Percentiles rank a stretch among this genome's conserved stretches.
Conservation (phyloP, 768 basidiomycete genomes). For the Pleurotus tuber-regium region DNA sequence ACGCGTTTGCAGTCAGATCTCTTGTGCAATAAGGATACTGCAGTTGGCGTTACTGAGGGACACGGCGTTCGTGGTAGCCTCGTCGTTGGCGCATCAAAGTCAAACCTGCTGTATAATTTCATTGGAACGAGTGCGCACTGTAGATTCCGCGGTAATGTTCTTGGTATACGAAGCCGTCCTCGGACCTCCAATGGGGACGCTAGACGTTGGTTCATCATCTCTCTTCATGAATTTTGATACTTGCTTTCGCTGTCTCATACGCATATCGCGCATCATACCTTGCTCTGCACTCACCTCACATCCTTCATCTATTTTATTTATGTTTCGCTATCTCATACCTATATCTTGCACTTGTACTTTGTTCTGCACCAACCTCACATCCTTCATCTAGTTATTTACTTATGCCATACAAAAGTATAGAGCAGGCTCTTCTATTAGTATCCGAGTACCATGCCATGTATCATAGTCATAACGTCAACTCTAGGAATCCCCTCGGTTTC, state of each 20-base stretch:
- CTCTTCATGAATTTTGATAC: background rate
- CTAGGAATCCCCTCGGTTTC: too few relatives aligned
- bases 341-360: too few relatives aligned
- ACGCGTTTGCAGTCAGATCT: constrained; percentile 93
- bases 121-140: constrained; percentile 96
- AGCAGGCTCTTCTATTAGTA: background rate
- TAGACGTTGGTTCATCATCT: background rate
- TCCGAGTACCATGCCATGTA: too few relatives aligned
- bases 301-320: too few relatives aligned
- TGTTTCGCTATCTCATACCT: too few relatives aligned
- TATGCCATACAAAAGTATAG: background rate
- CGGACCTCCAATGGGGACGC: constrained; percentile 57
- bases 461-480: background rate
- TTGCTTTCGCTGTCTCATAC: background rate
- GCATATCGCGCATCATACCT: background rate
- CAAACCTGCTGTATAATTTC: constrained; percentile 85
- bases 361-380: too few relatives aligned
- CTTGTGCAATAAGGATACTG: constrained; percentile 47
- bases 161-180: constrained; percentile 88
- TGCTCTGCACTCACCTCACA: too few relatives aligned
- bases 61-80: constrained; percentile 35
- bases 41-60: constrained; percentile 35
- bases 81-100: constrained; percentile 35
- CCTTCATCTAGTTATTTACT: background rate
- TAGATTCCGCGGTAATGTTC: constrained; percentile 97